Conservation (phyloP, 371 early-diverging fungal genomes). For the Amoeboaphelidium protococcarum region DNA sequence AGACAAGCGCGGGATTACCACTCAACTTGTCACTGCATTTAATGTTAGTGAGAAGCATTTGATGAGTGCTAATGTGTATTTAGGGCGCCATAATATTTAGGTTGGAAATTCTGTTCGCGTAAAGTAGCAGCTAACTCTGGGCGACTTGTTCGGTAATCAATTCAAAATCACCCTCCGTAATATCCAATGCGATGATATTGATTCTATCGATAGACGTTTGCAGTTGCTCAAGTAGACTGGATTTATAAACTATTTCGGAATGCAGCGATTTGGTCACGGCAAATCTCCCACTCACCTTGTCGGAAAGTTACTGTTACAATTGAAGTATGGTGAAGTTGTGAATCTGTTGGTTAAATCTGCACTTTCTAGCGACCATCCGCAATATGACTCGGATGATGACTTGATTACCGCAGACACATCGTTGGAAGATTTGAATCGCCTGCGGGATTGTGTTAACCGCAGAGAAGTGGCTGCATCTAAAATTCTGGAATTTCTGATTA, state of each 20-base stretch:
- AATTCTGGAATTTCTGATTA: neutral
- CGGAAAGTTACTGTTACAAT: slow-evolving; percentile 50
- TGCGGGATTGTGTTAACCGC: neutral
- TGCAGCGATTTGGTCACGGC: slow-evolving; percentile 92
- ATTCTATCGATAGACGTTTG: slow-evolving; percentile 24
- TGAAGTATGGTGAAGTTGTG: slow-evolving; percentile 42
- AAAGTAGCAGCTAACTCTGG: slow-evolving; percentile 31
- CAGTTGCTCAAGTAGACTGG: slow-evolving; percentile 31
- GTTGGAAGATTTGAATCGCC: neutral
- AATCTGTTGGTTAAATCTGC: slow-evolving; percentile 53
- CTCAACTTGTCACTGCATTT: slow-evolving; percentile 56
- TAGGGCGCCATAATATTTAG: slow-evolving; percentile 23
- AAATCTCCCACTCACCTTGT: slow-evolving; percentile 55
- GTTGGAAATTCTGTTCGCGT: slow-evolving; percentile 47
- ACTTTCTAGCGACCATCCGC: neutral
- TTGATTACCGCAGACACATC: neutral
- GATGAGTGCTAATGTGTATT: slow-evolving; percentile 17
- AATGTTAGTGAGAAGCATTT: slow-evolving; percentile 30
- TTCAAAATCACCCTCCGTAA: slow-evolving; percentile 44
- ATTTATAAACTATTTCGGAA: slow-evolving; percentile 95
- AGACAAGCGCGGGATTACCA: slow-evolving; percentile 84
- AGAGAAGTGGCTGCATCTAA: no score
- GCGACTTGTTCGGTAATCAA: slow-evolving; percentile 64
- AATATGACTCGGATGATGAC: neutral
- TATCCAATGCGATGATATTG: slow-evolving; percentile 6